Conservation (phyloP, 108 stramenopile genomes). For the Nitzschia inconspicua region DNA sequence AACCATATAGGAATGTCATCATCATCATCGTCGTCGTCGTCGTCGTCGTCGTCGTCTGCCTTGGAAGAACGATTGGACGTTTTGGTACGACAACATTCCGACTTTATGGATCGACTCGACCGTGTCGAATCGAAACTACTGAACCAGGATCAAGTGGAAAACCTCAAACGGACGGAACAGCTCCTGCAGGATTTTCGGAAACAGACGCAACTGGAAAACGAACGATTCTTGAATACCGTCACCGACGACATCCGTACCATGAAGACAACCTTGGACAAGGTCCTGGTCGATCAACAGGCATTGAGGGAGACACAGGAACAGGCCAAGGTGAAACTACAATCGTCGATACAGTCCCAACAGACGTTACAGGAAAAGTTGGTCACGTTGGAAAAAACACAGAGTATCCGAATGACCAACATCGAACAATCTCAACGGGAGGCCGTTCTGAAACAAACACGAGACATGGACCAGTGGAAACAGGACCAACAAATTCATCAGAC, state of each 20-base stretch:
- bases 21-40: too few relatives aligned
- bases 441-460: neutral
- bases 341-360: neutral
- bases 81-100: neutral
- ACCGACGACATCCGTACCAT: conserved; percentile 1
- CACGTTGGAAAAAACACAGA: conserved; percentile 1
- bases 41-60: too few relatives aligned
- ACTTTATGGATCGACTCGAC: neutral
- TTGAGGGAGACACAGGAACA: neutral
- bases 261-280: conserved; percentile 7
- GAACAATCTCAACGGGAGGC: neutral
- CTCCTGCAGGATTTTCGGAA: neutral
- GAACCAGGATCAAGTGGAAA: conserved; percentile 1
- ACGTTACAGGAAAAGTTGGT: neutral
- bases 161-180: neutral
- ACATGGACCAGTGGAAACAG: neutral
- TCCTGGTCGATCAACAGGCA: neutral
- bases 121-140: neutral
- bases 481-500: neutral
- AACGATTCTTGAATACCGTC: conserved; percentile 7
- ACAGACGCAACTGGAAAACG: neutral
- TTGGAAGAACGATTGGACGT: conserved; percentile 2
- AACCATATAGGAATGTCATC: too few relatives aligned
- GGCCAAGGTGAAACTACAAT: neutral
- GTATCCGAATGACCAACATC: neutral